phyloP scores from a whole-genome alignment of 78 protist genomes.

The Dictyostelium purpureum region DNA sequence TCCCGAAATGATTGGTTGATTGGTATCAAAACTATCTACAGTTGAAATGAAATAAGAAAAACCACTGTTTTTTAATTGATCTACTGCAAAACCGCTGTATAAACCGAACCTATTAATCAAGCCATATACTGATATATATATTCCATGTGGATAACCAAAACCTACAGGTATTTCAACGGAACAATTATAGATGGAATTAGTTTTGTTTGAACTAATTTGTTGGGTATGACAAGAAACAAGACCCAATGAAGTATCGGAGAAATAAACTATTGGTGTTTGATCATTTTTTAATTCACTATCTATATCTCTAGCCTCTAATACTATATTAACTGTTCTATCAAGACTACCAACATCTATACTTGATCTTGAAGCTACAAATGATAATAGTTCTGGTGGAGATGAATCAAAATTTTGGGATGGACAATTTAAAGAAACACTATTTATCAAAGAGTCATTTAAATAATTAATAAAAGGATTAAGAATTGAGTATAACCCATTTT shows the following conservation, averaged over 20 bases:
- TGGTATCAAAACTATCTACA: not conserved
- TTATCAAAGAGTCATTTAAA: not conserved
- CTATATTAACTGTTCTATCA: not conserved
- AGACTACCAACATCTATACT: not conserved
- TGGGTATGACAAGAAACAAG: not conserved
- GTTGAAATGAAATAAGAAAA: not conserved
- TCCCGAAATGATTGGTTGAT: not conserved
- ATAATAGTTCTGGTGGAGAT: not conserved
- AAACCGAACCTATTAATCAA: not conserved
- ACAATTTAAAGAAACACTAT: not conserved
- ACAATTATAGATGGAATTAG: not conserved
- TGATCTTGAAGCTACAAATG: not conserved
- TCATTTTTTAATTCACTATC: not conserved
- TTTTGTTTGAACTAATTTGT: not conserved
- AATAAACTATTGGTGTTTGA: not conserved
- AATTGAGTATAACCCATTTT: no score
- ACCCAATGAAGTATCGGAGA: not conserved
- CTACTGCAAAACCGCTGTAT: not conserved
- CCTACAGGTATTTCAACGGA: not conserved
- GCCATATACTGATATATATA: not conserved
- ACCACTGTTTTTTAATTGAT: not conserved
- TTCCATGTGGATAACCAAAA: not conserved
- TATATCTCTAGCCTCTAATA: not conserved
- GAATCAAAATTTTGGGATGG: not conserved
- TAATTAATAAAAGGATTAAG: constrained; percentile 1